Base-by-base conservation (phyloP, 2,329 filamentous ascomycete genomes). In the Trichoderma atroviride region DNA sequence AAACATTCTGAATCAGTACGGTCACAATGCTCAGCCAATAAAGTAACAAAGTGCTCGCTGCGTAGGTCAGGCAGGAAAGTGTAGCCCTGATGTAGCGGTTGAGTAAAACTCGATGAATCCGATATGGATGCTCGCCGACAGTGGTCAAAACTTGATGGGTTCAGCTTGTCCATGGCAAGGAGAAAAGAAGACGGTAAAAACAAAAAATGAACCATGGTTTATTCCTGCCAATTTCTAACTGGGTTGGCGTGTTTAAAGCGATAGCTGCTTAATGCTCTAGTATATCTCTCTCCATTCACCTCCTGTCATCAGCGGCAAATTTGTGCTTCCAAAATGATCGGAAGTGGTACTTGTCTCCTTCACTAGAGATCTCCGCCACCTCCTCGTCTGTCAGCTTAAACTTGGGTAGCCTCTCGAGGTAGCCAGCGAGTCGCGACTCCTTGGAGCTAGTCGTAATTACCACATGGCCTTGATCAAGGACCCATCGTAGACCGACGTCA, bases 311-410 rank as follows among this genome's bases (percentile, higher is more conserved):
- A 1, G 77, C 77, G 11, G 77, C 83, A 76, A 88, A 89, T 69
- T 81, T 82, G 19, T 84, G 72, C 2, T 72, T 79, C 87, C 87
- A 91, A 76, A 88, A 91, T 0, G 79, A 85, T 37, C 89, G 83
- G 74, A 81, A 88, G 76, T 91, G 87, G 79, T 89, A 89, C 81
- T 88, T 75, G 72, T 81, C 81, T 1, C 90, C 90, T 43, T 84
- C 74, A 73, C 85, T 81, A 0, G 82, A 76, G 71, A 92, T 88
- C 64, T 85, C 83, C 57, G 83, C 78, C 14, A 91, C 79, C 78
- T 91, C 89, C 66, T 84, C 81, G 0, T 83, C 80, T 13, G 87
- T 88, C 72, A 92, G 80, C 80, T 87, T 86, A 74, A 91, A 89
- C 56, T 74, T 79, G 55, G 80, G 82, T 72, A 86, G 70, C 72